Base-by-base conservation (phyloP, 2,329 filamentous ascomycete genomes). In the Atkinsonella hypoxylon region DNA sequence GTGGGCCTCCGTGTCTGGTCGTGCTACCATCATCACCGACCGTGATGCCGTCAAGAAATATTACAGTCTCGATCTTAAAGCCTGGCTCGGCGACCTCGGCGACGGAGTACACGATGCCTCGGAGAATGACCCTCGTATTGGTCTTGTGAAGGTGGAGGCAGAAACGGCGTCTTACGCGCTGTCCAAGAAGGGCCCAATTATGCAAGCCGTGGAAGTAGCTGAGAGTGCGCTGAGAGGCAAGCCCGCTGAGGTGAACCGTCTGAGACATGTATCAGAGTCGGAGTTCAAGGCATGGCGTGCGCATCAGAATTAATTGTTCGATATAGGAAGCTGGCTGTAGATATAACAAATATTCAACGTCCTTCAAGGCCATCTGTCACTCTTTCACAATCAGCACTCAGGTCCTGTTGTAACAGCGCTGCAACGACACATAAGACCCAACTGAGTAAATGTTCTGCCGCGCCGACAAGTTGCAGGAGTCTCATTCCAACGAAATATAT, bases 1-100 rank as follows among this genome's bases (percentile, higher is more conserved):
- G 66, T 95, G 89, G 89, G 89, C 89, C 0, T 93, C 87, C 2
- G 73, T 95, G 54, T 85, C 85, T n/a, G 89, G 89, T 47, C 75
- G 73, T 1, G 83, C 87, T 1, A 71, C 70, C 26, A 75, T 95
- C 58, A 72, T 85, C 59, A 85, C 83, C 13, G 84, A 91, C 62
- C 80, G 82, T 20, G 72, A 70, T 2, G 67, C 79, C 20, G 77
- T 95, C 51, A 75, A 79, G 64, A 85, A 90, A 68, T 80, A 89
- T 68, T 95, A 95, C 69, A 83, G 74, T 20, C 77, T 81, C 0
- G 64, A 74, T 0, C 72, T 95, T 54, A 90, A 89, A 72, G 85
- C 87, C 0, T 95, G 89, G 89, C 62, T 95, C 15, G 89, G 89
- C 6, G 89, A 95, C 56, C 75, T 95, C 17, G 85, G 83, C 20